These are phyloP conservation scores for Neolecta irregularis DNA, from an alignment of 1,139 yeast genomes.

Conservation along the genomic window DNA sequence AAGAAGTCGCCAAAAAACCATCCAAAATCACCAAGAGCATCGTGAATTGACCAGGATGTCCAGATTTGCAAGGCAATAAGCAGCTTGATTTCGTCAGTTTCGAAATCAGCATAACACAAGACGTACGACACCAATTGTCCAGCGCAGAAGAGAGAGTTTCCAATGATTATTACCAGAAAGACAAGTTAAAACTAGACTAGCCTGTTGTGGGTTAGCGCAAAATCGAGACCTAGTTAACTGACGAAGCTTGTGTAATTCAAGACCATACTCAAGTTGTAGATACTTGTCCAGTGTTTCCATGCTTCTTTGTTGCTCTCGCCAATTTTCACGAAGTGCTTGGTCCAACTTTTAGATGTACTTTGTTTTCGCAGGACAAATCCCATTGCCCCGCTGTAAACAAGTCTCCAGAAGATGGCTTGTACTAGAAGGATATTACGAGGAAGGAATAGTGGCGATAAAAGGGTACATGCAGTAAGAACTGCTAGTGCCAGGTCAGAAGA, in stretches of 20 bases:
- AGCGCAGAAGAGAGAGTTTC: slow-evolving; percentile 45
- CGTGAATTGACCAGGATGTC: slow-evolving; percentile 57
- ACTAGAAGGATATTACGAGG: slow-evolving; percentile 31
- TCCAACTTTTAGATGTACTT: slow-evolving; percentile 48
- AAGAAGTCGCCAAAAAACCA: slow-evolving; percentile 88
- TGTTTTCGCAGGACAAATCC: slow-evolving; percentile 44
- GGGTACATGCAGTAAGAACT: slow-evolving; percentile 31
- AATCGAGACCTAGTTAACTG: too few species aligned
- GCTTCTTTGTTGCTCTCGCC: slow-evolving; percentile 57
- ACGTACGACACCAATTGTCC: slow-evolving; percentile 42
- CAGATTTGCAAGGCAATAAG: slow-evolving; percentile 49
- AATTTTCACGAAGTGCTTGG: slow-evolving; percentile 49
- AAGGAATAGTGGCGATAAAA: slow-evolving; percentile 32
- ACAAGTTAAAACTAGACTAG: too few species aligned
- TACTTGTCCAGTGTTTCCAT: slow-evolving; percentile 59
- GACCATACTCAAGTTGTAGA: slow-evolving; percentile 40
- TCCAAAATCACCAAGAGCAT: slow-evolving; percentile 69
- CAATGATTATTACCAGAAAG: slow-evolving; percentile 24
- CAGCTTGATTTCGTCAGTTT: too few species aligned
- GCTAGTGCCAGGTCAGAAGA: slow-evolving; percentile 49
- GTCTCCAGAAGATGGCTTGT: slow-evolving; percentile 37
- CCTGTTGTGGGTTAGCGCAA: slow-evolving; percentile 24
- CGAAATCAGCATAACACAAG: too few species aligned
- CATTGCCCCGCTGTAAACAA: slow-evolving; percentile 39
- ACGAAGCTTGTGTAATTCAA: slow-evolving; percentile 30